These are phyloP conservation scores for Fusarium cicatricum DNA, from an alignment of 2,329 filamentous ascomycete species.

Conservation along the genomic window DNA sequence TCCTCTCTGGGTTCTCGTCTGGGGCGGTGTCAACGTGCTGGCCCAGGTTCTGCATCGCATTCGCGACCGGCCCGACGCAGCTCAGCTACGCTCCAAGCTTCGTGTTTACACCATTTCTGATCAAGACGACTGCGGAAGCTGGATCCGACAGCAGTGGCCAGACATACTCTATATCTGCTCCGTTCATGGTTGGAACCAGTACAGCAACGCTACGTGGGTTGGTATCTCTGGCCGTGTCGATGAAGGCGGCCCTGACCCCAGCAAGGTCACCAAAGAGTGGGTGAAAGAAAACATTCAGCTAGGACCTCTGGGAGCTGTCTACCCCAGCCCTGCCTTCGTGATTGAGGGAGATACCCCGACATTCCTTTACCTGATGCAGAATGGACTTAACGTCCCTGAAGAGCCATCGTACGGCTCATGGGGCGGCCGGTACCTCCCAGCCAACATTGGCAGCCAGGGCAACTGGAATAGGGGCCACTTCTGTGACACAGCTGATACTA, in stretches of 20 bases:
- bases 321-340: slow-evolving; percentile 58
- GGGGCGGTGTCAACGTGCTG: slow-evolving; percentile 62
- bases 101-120: slow-evolving; percentile 66
- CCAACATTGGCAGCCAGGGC: slow-evolving; percentile 40
- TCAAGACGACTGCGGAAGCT: slow-evolving; percentile 64
- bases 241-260: slow-evolving; percentile 50
- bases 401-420: slow-evolving; percentile 57
- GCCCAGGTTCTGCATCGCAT: slow-evolving; percentile 52
- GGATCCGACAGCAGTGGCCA: slow-evolving; percentile 61
- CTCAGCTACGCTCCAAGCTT: slow-evolving; percentile 51
- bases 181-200: slow-evolving; percentile 64
- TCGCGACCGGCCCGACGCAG: slow-evolving; percentile 44
- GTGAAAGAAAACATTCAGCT: slow-evolving; percentile 62
- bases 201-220: slow-evolving; percentile 61
- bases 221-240: slow-evolving; percentile 58
- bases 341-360: slow-evolving; percentile 61
- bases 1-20: slow-evolving; percentile 60
- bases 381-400: slow-evolving; percentile 51
- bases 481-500: slow-evolving; percentile 34
- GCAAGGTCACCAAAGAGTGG: slow-evolving; percentile 59
- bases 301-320: slow-evolving; percentile 51
- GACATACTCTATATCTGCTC: slow-evolving; percentile 64
- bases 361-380: slow-evolving; percentile 52
- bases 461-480: slow-evolving; percentile 11
- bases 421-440: slow-evolving; percentile 55